Percentiles rank a stretch among this genome's conserved stretches.
Evolutionary conservation across 2,329 filamentous ascomycete genomes (phyloP).

Genomic region (Diaporthe nobilis): DNA sequence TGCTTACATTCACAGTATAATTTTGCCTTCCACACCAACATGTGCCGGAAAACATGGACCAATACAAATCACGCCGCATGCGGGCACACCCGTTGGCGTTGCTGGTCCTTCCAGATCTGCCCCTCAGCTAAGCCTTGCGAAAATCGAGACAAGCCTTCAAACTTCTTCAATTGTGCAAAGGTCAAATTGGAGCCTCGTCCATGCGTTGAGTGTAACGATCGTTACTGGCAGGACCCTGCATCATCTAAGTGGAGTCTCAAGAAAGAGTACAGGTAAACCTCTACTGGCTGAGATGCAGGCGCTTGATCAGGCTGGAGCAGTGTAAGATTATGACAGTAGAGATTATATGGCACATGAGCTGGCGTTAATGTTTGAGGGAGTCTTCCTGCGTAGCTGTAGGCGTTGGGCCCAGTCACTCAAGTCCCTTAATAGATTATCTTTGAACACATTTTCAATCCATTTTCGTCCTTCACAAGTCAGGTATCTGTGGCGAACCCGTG

Average conservation of each 20-base stretch:
- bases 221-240: background rate
- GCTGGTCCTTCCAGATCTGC: conserved; percentile 7
- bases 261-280: background rate
- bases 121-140: background rate
- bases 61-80: background rate
- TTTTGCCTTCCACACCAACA: background rate
- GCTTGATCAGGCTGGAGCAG: too few species aligned
- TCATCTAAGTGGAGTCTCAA: background rate
- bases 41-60: background rate
- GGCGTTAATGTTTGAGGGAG: background rate
- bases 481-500: too few species aligned
- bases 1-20: too few species aligned
- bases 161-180: background rate
- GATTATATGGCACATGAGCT: background rate
- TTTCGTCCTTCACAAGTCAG: too few species aligned
- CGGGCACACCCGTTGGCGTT: background rate
- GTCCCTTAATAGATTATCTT: too few species aligned
- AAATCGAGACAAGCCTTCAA: background rate
- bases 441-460: too few species aligned
- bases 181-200: background rate
- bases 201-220: background rate
- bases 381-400: too few species aligned
- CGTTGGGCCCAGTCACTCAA: too few species aligned
- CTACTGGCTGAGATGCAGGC: too few species aligned
- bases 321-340: too few species aligned